Evolutionary conservation across 2,329 filamentous ascomycete genomes (phyloP).

Genomic region (Phialemoniopsis sp.): DNA sequence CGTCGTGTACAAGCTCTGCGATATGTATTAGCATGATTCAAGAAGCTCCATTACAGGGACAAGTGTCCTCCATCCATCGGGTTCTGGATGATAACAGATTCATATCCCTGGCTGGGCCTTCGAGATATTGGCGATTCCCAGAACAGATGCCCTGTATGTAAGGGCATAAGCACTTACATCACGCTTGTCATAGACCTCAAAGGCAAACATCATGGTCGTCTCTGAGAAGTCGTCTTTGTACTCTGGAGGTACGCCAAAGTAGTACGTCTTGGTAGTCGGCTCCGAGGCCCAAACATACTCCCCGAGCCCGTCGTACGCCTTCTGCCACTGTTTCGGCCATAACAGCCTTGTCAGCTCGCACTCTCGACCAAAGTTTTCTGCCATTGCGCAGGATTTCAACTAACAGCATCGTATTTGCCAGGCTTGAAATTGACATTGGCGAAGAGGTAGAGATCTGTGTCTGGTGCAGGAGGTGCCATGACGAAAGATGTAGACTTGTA

Average conservation of each 20-base stretch:
- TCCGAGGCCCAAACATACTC: conserved; percentile 26
- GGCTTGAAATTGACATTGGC: conserved; percentile 26
- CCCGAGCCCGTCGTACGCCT: conserved; percentile 30
- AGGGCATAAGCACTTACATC: conserved; percentile 7
- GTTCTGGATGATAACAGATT: too few relatives aligned
- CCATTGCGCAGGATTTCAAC: neutral
- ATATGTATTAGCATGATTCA: neutral
- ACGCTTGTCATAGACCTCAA: conserved; percentile 23
- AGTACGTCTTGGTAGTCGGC: conserved; percentile 31
- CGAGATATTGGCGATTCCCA: neutral
- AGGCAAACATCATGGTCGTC: conserved; percentile 29
- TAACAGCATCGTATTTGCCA: conserved; percentile 24
- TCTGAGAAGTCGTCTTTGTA: conserved; percentile 21
- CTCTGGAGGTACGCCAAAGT: conserved; percentile 34
- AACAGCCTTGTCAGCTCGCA: neutral
- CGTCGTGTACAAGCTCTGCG: conserved; percentile 21
- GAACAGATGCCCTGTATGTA: neutral
- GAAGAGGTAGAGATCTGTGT: conserved; percentile 12
- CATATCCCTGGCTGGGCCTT: too few relatives aligned
- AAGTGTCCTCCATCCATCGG: too few relatives aligned
- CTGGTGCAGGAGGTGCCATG: conserved; percentile 4
- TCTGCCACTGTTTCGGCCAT: conserved; percentile 27
- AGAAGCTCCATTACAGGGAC: too few relatives aligned
- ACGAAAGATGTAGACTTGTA: neutral
- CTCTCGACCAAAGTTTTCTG: neutral